A percentile compares a stretch with the other conserved stretches of the same genome.
Conservation (phyloP, 495 filamentous ascomycete species). For the Mycothermus thermophilus region DNA sequence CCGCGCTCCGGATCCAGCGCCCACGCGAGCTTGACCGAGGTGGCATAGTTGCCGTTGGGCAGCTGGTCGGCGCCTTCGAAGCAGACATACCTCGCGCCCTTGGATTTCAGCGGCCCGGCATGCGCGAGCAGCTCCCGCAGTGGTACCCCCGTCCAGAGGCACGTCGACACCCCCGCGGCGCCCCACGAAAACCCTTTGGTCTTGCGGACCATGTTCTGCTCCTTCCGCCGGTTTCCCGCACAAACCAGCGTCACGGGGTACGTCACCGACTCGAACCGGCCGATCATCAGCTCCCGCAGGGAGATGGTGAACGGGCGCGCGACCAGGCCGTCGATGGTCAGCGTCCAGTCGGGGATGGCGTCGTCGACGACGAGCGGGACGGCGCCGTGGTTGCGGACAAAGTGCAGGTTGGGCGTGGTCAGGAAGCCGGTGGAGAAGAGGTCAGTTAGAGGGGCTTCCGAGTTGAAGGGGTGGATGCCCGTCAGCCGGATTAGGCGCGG, state of each 20-base stretch:
- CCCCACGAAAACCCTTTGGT: constrained; percentile 97
- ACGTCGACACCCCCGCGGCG: constrained; percentile 75
- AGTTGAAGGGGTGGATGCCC: constrained; percentile 87
- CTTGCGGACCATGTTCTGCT: constrained; percentile 85
- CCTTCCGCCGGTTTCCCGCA: constrained; percentile 86
- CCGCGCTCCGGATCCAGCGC: constrained; percentile 72
- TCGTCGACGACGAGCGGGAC: constrained; percentile 66
- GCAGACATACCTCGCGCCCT: constrained; percentile 70
- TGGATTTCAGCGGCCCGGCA: constrained; percentile 54
- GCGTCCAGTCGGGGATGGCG: constrained; percentile 66
- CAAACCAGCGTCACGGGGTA: constrained; percentile 85
- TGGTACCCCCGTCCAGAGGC: constrained; percentile 74
- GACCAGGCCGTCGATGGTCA: constrained; percentile 77
- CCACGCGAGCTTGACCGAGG: constrained; percentile 78
- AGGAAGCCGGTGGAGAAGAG: constrained; percentile 82
- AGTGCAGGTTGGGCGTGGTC: constrained; percentile 84
- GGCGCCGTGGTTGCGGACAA: constrained; percentile 88
- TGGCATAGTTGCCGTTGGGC: constrained; percentile 86
- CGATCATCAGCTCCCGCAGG: constrained; percentile 56
- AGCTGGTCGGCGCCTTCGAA: constrained; percentile 88
- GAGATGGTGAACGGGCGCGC: constrained; percentile 61
- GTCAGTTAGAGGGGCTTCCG: constrained; percentile 70
- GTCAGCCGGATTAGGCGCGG: constrained; percentile 77
- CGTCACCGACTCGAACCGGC: constrained; percentile 77
- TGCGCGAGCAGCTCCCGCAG: constrained; percentile 58